These are phyloP conservation scores for Medicago truncatula DNA, from an alignment of 306 rosid species.

Conservation along the genomic window DNA sequence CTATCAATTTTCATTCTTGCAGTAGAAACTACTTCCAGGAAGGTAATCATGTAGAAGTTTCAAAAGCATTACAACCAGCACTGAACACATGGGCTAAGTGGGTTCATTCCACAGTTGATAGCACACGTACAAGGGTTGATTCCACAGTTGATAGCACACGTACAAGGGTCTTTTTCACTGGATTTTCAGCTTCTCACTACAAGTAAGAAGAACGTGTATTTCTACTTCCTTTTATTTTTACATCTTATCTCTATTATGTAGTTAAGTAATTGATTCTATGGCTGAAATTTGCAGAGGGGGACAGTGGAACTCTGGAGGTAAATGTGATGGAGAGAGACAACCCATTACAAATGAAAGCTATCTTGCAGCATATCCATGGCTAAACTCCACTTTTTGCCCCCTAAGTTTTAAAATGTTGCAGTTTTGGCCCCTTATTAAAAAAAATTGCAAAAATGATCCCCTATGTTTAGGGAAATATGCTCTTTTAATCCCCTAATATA, in stretches of 20 bases:
- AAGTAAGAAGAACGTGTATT: constrained; percentile 8
- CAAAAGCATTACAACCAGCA: constrained; percentile 45
- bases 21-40: constrained; percentile 48
- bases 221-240: too few species aligned
- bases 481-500: too few species aligned
- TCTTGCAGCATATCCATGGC: constrained; percentile 48
- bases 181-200: constrained; percentile 55
- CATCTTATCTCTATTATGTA: too few species aligned
- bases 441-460: too few species aligned
- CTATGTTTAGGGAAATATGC: too few species aligned
- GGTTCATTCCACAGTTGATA: too few species aligned
- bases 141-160: constrained; percentile 40
- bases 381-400: too few species aligned
- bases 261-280: neutral
- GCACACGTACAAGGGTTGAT: too few species aligned
- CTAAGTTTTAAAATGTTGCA: too few species aligned
- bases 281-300: constrained; percentile 36
- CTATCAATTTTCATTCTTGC: constrained; percentile 24
- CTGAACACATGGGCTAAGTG: constrained; percentile 47
- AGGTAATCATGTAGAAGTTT: constrained; percentile 45
- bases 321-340: constrained; percentile 45
- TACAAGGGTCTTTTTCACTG: constrained; percentile 47
- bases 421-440: too few species aligned
- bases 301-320: constrained; percentile 51
- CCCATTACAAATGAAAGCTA: constrained; percentile 45